phyloP scores from a whole-genome alignment of 768 basidiomycete genomes.

The Mycena indigotica region DNA sequence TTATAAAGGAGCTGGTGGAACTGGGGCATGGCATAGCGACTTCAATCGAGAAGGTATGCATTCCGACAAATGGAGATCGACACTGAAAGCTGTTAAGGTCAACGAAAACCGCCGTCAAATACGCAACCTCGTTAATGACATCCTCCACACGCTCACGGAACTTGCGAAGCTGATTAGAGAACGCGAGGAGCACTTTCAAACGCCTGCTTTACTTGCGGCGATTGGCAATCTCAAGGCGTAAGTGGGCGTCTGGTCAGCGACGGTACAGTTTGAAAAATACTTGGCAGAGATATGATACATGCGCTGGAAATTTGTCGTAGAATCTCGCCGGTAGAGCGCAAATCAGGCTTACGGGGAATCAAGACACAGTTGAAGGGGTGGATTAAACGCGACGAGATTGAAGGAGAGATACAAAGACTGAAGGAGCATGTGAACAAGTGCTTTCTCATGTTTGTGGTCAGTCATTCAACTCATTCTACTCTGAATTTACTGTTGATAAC shows the following conservation, averaged over 20 bases:
- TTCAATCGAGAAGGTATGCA: slow-evolving; percentile 10
- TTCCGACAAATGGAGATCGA: no score
- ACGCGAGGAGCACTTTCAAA: not conserved
- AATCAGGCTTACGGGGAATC: not conserved
- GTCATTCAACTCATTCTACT: not conserved
- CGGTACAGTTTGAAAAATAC: not conserved
- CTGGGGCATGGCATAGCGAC: slow-evolving; percentile 3
- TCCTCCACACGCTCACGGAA: slow-evolving; percentile 1
- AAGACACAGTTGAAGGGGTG: slow-evolving; percentile 3
- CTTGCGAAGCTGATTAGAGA: not conserved
- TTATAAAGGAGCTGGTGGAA: slow-evolving; percentile 9
- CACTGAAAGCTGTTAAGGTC: slow-evolving; percentile 5
- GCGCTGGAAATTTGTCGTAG: not conserved
- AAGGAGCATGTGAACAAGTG: slow-evolving; percentile 6
- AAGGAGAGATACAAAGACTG: slow-evolving; percentile 2
- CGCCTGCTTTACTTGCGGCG: slow-evolving; percentile 4
- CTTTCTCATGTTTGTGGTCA: slow-evolving; percentile 4
- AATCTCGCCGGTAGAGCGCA: not conserved
- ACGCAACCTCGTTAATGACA: slow-evolving; percentile 4
- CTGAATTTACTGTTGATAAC: not conserved
- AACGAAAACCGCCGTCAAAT: slow-evolving; percentile 9
- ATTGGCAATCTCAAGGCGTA: slow-evolving; percentile 4
- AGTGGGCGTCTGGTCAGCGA: not conserved
- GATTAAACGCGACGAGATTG: slow-evolving; percentile 12
- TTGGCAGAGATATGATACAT: slow-evolving; percentile 6